A percentile compares a stretch with the other conserved stretches of the same genome.
phyloP scores from a whole-genome alignment of 75 land plant genomes.

The Pinus tabuliformis region DNA sequence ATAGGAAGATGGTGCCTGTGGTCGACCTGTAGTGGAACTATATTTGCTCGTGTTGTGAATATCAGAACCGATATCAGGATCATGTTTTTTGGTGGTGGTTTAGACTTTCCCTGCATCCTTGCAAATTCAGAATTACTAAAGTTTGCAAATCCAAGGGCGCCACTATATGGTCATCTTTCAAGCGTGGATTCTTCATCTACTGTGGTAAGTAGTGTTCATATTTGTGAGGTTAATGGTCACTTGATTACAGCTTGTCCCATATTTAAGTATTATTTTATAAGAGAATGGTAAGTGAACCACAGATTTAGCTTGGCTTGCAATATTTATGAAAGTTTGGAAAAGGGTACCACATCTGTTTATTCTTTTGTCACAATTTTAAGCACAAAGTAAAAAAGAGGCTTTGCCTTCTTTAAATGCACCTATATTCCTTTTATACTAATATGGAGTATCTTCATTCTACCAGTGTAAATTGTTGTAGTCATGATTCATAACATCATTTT shows the following conservation, averaged over 20 bases:
- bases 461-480: background rate
- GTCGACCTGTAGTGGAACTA: slow-evolving; percentile 57
- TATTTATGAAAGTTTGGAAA: background rate
- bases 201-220: slow-evolving; percentile 34
- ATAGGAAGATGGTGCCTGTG: slow-evolving; percentile 24
- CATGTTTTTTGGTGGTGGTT: slow-evolving; percentile 74
- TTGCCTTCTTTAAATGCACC: background rate
- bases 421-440: background rate
- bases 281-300: background rate
- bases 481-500: background rate
- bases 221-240: background rate
- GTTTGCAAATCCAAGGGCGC: slow-evolving; percentile 61
- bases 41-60: slow-evolving; percentile 77
- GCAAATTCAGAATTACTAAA: slow-evolving; percentile 29
- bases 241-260: background rate
- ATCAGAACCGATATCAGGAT: slow-evolving; percentile 76
- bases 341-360: background rate
- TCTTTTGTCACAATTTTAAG: background rate
- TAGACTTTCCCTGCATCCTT: slow-evolving; percentile 62
- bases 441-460: background rate
- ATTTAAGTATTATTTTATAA: background rate
- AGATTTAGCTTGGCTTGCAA: background rate
- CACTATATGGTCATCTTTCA: slow-evolving; percentile 79
- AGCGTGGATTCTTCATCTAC: slow-evolving; percentile 65
- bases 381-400: background rate